These are phyloP conservation scores for Neostapfia colusana DNA, from an alignment of 176 grass and related monocot genomes.

Conservation along the genomic window DNA sequence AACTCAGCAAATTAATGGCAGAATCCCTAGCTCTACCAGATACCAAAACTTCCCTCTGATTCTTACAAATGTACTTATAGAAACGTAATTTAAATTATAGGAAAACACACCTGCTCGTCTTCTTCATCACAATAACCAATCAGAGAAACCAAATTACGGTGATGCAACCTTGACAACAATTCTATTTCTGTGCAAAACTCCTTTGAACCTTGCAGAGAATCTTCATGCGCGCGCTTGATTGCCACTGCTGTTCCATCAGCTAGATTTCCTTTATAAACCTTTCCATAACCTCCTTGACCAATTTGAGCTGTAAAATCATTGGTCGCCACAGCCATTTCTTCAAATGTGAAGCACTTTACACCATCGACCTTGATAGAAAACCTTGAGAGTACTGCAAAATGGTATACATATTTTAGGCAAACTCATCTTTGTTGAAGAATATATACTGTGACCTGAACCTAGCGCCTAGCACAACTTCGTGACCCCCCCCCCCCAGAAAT, in stretches of 20 bases:
- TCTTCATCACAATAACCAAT: conserved; percentile 88
- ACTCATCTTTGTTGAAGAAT: conserved; percentile 7
- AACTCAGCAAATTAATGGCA: conserved; percentile 7
- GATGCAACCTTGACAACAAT: conserved; percentile 87
- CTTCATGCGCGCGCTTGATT: conserved; percentile 87
- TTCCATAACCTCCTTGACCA: conserved; percentile 93
- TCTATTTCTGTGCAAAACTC: conserved; percentile 97
- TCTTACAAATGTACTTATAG: conserved; percentile 20
- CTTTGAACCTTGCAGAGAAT: conserved; percentile 87
- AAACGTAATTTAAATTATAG: background rate
- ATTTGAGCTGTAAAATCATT: conserved; percentile 73
- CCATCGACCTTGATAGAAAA: conserved; percentile 80
- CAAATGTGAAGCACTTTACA: conserved; percentile 76
- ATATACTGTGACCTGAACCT: conserved; percentile 18
- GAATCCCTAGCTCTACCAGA: background rate
- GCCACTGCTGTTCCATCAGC: conserved; percentile 75
- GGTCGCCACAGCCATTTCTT: conserved; percentile 79
- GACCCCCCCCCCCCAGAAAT: no score
- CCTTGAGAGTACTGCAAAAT: conserved; percentile 56
- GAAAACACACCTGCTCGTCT: conserved; percentile 78
- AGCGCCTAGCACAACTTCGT: background rate
- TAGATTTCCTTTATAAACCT: conserved; percentile 81
- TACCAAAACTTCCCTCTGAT: conserved; percentile 11
- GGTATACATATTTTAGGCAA: conserved; percentile 35
- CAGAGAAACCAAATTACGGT: conserved; percentile 90